Evolutionary conservation across 208 protist genomes (phyloP), one percentile per base, ranked within the genome.

Genomic region (Leishmania lainsoni): DNA sequence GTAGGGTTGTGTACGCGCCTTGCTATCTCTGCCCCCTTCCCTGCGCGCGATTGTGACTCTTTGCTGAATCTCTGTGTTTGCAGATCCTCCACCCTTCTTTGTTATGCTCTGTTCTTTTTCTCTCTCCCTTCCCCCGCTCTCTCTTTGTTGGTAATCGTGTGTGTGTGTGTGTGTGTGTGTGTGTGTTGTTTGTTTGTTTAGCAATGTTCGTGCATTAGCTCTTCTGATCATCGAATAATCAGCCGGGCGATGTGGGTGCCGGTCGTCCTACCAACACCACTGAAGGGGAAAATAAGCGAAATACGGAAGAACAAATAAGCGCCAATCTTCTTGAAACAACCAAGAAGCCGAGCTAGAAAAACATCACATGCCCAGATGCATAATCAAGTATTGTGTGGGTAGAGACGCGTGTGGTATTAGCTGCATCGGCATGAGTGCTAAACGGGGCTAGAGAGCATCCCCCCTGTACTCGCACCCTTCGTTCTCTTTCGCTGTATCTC

Each of bases 141-240:
- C 29, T 22, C 61, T 1, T 20, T 56, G 52, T 56, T 20, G 17
- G 16, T 56, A 12, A 56, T 56, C 32, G 74, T 48, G 6, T 69
- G 75, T 32, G 42, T 79, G 75, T 70, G 75, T 26, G 54, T 42
- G 75, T 78, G 75, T 78, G 54, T 68, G 48, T 17, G 12, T n/a
- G 69, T 81, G 45, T 74, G 22, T 22, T 70, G 32, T 2, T 52
- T n/a, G 16, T 71, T 74, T 54, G 17, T 74, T 42, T 79, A 10
- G 32, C 0, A 63, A 45, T 45, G 42, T 45, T n/a, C 54, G 49
- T n/a, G 48, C 42, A 45, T 45, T 45, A 45, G 42, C 42, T 45
- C 42, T 45, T 45, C 26, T 70, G 32, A 61, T 75, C 48, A 26
- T 9, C 56, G 45, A 63, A 20, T 35, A 39, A 26, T 39, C 32